Conservation (phyloP, 2,329 filamentous ascomycete species). For the Zymoseptoria brevis region DNA sequence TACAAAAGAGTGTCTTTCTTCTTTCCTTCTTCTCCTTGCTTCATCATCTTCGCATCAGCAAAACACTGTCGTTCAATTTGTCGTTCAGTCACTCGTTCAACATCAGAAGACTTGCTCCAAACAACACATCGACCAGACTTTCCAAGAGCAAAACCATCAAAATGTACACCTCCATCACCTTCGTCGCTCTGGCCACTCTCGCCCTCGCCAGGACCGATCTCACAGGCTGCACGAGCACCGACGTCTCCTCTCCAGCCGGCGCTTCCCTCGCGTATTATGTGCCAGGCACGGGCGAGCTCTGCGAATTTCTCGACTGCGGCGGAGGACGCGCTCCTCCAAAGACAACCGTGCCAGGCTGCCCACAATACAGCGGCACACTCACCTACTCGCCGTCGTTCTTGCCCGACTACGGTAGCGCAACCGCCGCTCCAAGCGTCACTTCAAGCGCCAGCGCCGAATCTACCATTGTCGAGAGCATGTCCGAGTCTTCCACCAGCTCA, state of each 20-base stretch:
- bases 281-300: constrained; percentile 57
- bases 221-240: constrained; percentile 38
- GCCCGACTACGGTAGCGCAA: constrained; percentile 22
- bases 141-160: constrained; percentile 1
- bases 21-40: neutral
- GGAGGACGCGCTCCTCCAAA: constrained; percentile 57
- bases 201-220: constrained; percentile 33
- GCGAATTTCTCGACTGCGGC: constrained; percentile 57
- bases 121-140: neutral
- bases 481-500: neutral
- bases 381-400: constrained; percentile 48
- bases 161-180: constrained; percentile 22
- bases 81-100: neutral
- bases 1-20: neutral
- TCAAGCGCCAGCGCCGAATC: constrained; percentile 1
- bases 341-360: constrained; percentile 55
- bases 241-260: constrained; percentile 32
- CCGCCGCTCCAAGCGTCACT: constrained; percentile 2
- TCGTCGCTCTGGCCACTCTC: constrained; percentile 23
- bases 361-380: constrained; percentile 47
- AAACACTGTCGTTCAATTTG: neutral
- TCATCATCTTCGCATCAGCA: neutral
- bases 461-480: neutral
- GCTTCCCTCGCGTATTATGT: constrained; percentile 52
- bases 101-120: constrained; percentile 1